These are phyloP conservation scores for Scheffersomyces parashehatae DNA, from an alignment of 1,139 yeast species.

Conservation along the genomic window DNA sequence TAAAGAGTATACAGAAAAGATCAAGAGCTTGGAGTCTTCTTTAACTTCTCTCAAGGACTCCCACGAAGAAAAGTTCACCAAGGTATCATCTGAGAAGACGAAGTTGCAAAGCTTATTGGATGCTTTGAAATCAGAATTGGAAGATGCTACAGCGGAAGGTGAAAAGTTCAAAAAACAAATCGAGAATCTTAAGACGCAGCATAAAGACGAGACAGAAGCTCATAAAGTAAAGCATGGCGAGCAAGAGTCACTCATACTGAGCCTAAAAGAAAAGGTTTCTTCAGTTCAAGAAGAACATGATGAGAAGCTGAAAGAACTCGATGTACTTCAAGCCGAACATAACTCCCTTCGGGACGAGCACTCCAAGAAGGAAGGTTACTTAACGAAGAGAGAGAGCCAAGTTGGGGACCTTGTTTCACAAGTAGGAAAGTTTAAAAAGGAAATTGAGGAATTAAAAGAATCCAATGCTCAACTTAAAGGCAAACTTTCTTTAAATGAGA, in stretches of 20 bases:
- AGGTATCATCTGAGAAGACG: conserved; percentile 8
- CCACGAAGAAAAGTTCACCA: conserved; percentile 9
- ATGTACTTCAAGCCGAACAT: too few relatives aligned
- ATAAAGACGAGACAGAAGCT: conserved; percentile 4
- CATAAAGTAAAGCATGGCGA: conserved; percentile 1
- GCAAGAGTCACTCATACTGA: background rate
- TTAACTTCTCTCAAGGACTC: conserved; percentile 12
- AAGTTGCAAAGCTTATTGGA: conserved; percentile 6
- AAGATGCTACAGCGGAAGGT: conserved; percentile 4
- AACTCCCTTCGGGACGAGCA: too few relatives aligned
- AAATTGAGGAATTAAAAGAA: conserved; percentile 1
- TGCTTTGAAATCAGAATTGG: background rate
- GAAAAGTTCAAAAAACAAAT: conserved; percentile 6
- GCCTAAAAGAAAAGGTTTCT: background rate
- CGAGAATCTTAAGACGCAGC: conserved; percentile 1
- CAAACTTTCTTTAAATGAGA: too few relatives aligned
- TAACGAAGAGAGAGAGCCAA: background rate
- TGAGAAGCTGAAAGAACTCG: too few relatives aligned
- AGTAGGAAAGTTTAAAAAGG: conserved; percentile 1
- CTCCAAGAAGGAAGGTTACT: too few relatives aligned
- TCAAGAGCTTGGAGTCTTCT: conserved; percentile 25
- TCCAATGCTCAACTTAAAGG: too few relatives aligned
- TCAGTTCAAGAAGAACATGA: too few relatives aligned
- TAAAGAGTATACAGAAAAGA: conserved; percentile 49
- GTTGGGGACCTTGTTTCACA: background rate